Conservation (phyloP, 1,284 basidiomycete genomes). For the Abortiporus biennis region DNA sequence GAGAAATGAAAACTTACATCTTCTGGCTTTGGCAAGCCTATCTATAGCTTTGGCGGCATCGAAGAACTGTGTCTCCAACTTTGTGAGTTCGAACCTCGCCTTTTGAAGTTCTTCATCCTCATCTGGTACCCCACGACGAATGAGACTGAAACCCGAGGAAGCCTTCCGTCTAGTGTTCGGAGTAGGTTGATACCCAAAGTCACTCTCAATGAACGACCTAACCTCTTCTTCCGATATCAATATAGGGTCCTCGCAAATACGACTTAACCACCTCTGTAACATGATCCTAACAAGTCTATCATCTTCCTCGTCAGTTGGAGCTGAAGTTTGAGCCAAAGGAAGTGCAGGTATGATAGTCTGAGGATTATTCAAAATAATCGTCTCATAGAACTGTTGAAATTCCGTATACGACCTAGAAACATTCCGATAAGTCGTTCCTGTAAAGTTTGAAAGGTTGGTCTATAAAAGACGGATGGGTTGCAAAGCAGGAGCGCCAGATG, state of each 20-base stretch:
- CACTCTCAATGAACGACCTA: constrained; percentile 88
- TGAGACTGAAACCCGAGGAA: constrained; percentile 60
- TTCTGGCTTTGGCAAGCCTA: constrained; percentile 72
- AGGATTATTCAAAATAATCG: constrained; percentile 77
- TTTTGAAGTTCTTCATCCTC: constrained; percentile 82
- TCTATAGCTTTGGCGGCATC: constrained; percentile 86
- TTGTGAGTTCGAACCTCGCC: constrained; percentile 87
- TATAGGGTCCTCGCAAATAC: constrained; percentile 86
- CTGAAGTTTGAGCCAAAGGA: constrained; percentile 87
- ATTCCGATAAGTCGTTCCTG: constrained; percentile 83
- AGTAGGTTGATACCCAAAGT: constrained; percentile 88
- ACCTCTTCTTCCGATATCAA: constrained; percentile 85
- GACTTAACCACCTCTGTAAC: constrained; percentile 87
- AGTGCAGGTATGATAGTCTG: constrained; percentile 91
- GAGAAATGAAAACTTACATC: constrained; percentile 42
- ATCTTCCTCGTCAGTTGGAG: constrained; percentile 93
- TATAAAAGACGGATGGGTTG: constrained; percentile 27
- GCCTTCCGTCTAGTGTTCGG: constrained; percentile 69
- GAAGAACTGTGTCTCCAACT: constrained; percentile 84
- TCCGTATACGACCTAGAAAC: constrained; percentile 88
- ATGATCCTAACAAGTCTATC: constrained; percentile 89
- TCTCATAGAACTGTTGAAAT: constrained; percentile 88
- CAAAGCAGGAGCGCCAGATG: background rate
- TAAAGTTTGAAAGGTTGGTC: constrained; percentile 92
- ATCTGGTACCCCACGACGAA: constrained; percentile 70